These are phyloP conservation scores for Gamsiella multidivaricata DNA, from an alignment of 192 early-diverging fungal species.

Conservation along the genomic window DNA sequence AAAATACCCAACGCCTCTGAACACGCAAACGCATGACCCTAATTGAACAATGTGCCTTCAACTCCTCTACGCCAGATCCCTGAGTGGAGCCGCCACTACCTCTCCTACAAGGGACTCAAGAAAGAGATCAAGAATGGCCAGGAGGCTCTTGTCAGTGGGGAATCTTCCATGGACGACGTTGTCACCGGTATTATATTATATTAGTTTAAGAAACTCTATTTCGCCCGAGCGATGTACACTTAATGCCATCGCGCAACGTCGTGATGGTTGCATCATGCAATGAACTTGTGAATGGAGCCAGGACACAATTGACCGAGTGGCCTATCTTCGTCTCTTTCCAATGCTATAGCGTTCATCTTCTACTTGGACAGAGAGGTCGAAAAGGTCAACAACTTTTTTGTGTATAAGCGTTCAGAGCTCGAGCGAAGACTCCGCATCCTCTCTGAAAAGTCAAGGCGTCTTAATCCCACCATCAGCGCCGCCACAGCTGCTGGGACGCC, in stretches of 20 bases:
- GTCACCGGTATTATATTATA: conserved; percentile 39
- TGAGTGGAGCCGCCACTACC: conserved; percentile 66
- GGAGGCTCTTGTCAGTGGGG: conserved; percentile 25
- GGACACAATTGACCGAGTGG: not conserved
- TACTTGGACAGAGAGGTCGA: conserved; percentile 86
- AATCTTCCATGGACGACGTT: conserved; percentile 43
- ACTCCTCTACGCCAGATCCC: conserved; percentile 44
- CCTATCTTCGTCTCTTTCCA: not conserved
- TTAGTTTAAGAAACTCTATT: not conserved
- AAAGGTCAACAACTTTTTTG: conserved; percentile 84
- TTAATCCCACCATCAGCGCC: not conserved
- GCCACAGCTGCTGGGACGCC: not conserved
- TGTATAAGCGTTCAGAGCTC: conserved; percentile 80
- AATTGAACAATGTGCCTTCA: not conserved
- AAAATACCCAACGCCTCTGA: not conserved
- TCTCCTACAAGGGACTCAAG: conserved; percentile 80
- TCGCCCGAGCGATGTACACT: not conserved
- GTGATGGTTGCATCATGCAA: not conserved
- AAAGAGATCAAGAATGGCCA: conserved; percentile 73
- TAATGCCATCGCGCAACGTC: not conserved
- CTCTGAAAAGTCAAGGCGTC: conserved; percentile 60
- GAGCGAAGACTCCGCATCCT: conserved; percentile 75
- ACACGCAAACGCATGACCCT: not conserved
- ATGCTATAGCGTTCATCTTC: conserved; percentile 75
- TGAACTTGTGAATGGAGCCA: conserved; percentile 7